phyloP scores from a whole-genome alignment of 495 filamentous ascomycete genomes.

The Ascobolus immersus region DNA sequence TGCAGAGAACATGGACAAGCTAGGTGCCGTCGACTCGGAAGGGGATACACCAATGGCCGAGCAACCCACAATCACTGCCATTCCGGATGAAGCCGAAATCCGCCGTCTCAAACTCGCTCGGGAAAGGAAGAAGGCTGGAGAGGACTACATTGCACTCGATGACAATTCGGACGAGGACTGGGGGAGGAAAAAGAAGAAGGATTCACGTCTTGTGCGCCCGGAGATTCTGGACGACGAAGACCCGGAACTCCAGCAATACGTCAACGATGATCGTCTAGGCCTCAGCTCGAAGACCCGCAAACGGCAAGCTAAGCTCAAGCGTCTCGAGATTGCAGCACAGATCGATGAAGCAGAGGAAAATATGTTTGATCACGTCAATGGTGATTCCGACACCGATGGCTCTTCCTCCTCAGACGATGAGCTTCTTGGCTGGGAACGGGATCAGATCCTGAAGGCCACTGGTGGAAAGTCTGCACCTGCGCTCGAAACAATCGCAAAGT shows the following conservation, averaged over 20 bases:
- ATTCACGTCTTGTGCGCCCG: constrained; percentile 42
- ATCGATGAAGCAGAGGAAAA: constrained; percentile 54
- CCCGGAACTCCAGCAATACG: constrained; percentile 80
- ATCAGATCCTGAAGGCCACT: constrained; percentile 55
- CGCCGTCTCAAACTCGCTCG: constrained; percentile 74
- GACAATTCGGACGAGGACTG: constrained; percentile 25
- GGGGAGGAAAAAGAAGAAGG: constrained; percentile 21
- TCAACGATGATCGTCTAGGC: constrained; percentile 57
- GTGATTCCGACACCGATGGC: constrained; percentile 24
- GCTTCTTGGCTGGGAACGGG: constrained; percentile 61
- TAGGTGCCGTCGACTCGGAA: not conserved
- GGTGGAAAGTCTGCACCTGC: constrained; percentile 36
- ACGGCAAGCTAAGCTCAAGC: constrained; percentile 38
- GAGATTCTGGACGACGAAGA: constrained; percentile 91
- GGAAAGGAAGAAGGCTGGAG: constrained; percentile 33
- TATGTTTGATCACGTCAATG: constrained; percentile 24
- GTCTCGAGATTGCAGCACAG: constrained; percentile 55
- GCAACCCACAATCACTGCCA: constrained; percentile 17
- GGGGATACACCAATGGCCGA: not conserved
- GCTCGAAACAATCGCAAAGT: too few species aligned
- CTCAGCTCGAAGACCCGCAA: constrained; percentile 49
- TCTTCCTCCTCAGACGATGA: constrained; percentile 51
- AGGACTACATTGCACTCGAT: constrained; percentile 59
- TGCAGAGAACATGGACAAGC: constrained; percentile 16
- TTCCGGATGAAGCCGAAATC: constrained; percentile 73